Conservation (phyloP, 116 monocot genomes). For the Cymodocea nodosa region DNA sequence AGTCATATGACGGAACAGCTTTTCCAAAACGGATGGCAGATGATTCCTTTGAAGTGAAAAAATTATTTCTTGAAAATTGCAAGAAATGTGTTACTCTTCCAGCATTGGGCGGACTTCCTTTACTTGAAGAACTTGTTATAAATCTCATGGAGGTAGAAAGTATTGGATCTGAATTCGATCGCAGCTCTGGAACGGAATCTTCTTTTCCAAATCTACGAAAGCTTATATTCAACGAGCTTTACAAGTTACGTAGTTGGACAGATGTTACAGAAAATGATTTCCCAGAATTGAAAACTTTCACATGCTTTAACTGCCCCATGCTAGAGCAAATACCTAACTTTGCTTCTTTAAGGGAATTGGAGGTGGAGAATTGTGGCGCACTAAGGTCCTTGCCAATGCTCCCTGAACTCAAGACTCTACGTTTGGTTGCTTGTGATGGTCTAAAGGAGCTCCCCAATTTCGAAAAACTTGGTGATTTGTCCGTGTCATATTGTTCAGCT, state of each 20-base stretch:
- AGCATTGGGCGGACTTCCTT: conserved; percentile 14
- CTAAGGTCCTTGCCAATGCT: not conserved
- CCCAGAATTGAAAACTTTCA: not conserved
- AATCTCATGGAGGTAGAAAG: conserved; percentile 7
- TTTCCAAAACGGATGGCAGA: conserved; percentile 14
- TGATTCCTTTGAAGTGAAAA: conserved; percentile 11
- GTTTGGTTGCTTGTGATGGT: not conserved
- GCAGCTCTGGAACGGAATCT: not conserved
- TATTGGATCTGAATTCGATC: conserved; percentile 9
- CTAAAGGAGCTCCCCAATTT: not conserved
- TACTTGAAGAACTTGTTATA: conserved; percentile 11
- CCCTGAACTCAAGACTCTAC: not conserved
- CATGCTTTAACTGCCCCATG: not conserved
- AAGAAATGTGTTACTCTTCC: conserved; percentile 7
- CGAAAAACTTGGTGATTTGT: not conserved
- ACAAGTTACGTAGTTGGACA: conserved; percentile 11
- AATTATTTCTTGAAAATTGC: conserved; percentile 11
- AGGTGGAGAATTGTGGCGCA: conserved; percentile 1
- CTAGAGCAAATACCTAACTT: not conserved
- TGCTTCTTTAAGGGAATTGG: not conserved
- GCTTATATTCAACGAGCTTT: conserved; percentile 17
- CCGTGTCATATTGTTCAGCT: not conserved
- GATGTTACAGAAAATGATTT: not conserved
- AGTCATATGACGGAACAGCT: conserved; percentile 9
- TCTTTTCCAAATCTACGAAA: conserved; percentile 15